A percentile compares a stretch with the other conserved stretches of the same genome.
These are phyloP conservation scores for Mycena belliarum DNA, from an alignment of 768 basidiomycete species.

Conservation along the genomic window DNA sequence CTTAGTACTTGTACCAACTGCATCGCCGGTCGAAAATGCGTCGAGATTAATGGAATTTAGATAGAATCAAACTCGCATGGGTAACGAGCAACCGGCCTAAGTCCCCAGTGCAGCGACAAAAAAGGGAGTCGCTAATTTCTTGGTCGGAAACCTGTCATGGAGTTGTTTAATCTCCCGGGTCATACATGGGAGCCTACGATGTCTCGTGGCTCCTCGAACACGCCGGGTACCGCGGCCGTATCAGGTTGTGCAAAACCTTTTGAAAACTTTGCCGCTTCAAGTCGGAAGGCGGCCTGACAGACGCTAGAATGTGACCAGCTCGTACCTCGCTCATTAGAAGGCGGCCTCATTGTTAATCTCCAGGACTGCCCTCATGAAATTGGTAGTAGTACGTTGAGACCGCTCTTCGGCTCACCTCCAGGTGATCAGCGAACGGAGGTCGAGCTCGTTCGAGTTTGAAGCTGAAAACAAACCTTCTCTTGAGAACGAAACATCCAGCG, in stretches of 20 bases:
- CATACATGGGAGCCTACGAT: conserved; percentile 1
- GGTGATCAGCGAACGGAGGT: too few relatives aligned
- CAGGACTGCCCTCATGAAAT: conserved; percentile 36
- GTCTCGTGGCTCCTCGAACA: neutral
- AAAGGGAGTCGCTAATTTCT: conserved; percentile 3
- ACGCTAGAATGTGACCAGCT: too few relatives aligned
- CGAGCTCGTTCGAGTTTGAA: too few relatives aligned
- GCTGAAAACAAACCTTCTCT: too few relatives aligned
- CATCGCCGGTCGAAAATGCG: neutral
- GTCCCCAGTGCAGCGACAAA: conserved; percentile 13
- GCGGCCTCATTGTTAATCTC: conserved; percentile 34
- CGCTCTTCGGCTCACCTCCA: too few relatives aligned
- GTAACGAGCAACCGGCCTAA: conserved; percentile 4
- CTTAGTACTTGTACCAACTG: too few relatives aligned
- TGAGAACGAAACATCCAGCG: too few relatives aligned
- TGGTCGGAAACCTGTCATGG: conserved; percentile 2
- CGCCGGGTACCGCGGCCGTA: neutral
- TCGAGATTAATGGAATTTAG: neutral
- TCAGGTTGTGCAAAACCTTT: too few relatives aligned
- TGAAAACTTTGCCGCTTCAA: too few relatives aligned
- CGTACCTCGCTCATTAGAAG: too few relatives aligned
- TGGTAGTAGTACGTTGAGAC: too few relatives aligned
- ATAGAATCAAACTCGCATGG: conserved; percentile 5
- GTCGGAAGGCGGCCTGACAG: too few relatives aligned
- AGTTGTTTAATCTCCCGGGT: conserved; percentile 7